phyloP scores from a whole-genome alignment of 2,329 filamentous ascomycete genomes.

The Cladophialophora carrionii region DNA sequence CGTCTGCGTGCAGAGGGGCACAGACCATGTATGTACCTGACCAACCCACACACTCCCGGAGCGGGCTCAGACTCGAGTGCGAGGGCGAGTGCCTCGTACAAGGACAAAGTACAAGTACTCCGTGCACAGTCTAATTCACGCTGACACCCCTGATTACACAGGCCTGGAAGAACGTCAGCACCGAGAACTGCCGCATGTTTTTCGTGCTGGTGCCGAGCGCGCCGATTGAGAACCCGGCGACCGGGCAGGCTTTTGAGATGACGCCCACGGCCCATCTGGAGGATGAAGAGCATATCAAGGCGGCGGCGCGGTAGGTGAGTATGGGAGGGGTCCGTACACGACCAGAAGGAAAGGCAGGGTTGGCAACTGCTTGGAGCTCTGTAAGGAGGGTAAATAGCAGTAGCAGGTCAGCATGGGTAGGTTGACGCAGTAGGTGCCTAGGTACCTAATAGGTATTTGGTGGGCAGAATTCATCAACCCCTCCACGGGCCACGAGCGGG shows the following conservation, averaged over 20 bases:
- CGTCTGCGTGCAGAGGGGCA: constrained; percentile 40
- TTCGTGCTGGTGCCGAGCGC: constrained; percentile 37
- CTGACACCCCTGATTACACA: neutral
- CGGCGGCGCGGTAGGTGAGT: neutral
- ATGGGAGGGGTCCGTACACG: neutral
- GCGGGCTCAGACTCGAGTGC: no score
- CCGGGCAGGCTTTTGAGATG: constrained; percentile 27
- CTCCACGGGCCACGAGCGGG: no score
- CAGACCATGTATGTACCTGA: constrained; percentile 32
- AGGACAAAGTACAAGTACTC: neutral
- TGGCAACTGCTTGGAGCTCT: neutral
- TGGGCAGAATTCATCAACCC: no score
- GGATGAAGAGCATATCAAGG: constrained; percentile 11
- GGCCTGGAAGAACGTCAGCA: constrained; percentile 34
- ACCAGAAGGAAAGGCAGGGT: neutral
- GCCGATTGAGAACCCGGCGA: constrained; percentile 27
- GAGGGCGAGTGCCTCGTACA: no score
- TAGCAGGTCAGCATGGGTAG: neutral
- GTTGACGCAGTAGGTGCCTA: neutral
- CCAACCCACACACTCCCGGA: neutral
- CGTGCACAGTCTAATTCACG: neutral
- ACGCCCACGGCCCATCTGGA: constrained; percentile 27
- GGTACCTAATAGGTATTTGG: neutral
- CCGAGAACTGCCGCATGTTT: constrained; percentile 34
- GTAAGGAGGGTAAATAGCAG: no score